Conservation (phyloP, 345 rosid genomes). For the Hibiscus mutabilis region DNA sequence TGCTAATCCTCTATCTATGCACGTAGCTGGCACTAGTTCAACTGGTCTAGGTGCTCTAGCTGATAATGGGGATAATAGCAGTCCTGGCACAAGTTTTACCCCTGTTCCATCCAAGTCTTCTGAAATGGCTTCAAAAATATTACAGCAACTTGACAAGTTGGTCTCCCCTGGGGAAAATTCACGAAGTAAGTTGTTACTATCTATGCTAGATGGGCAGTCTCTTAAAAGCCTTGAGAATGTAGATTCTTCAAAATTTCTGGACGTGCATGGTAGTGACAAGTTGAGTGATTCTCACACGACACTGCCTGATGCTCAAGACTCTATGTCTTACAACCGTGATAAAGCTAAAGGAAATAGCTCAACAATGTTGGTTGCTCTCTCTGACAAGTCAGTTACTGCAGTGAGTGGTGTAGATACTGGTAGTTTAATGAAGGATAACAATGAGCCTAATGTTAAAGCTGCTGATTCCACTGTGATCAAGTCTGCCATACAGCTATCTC, state of each 20-base stretch:
- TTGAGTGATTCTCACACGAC: constrained; percentile 16
- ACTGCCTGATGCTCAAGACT: constrained; percentile 24
- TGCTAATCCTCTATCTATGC: constrained; percentile 20
- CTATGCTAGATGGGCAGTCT: constrained; percentile 70
- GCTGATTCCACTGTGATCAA: constrained; percentile 26
- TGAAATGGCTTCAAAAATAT: constrained; percentile 74
- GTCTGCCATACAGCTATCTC: constrained; percentile 24
- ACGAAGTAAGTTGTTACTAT: constrained; percentile 64
- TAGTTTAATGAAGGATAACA: constrained; percentile 22
- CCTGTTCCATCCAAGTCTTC: constrained; percentile 71
- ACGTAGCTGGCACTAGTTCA: constrained; percentile 24
- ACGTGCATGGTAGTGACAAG: constrained; percentile 31
- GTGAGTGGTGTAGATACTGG: constrained; percentile 25
- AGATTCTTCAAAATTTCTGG: constrained; percentile 47
- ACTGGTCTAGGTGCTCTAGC: constrained; percentile 26
- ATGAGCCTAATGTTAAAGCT: constrained; percentile 21
- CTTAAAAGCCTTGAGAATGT: constrained; percentile 66
- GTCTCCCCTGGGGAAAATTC: constrained; percentile 62
- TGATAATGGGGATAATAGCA: constrained; percentile 31
- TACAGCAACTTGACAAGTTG: constrained; percentile 61
- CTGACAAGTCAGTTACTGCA: constrained; percentile 25
- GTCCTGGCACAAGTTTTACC: constrained; percentile 35
- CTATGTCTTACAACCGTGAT: constrained; percentile 29
- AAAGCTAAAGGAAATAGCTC: constrained; percentile 34
- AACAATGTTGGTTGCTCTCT: constrained; percentile 18